Evolutionary conservation across 352 stramenopile genomes (phyloP), one percentile per base, ranked within the genome.

Genomic region (Phytophthora constricta): DNA sequence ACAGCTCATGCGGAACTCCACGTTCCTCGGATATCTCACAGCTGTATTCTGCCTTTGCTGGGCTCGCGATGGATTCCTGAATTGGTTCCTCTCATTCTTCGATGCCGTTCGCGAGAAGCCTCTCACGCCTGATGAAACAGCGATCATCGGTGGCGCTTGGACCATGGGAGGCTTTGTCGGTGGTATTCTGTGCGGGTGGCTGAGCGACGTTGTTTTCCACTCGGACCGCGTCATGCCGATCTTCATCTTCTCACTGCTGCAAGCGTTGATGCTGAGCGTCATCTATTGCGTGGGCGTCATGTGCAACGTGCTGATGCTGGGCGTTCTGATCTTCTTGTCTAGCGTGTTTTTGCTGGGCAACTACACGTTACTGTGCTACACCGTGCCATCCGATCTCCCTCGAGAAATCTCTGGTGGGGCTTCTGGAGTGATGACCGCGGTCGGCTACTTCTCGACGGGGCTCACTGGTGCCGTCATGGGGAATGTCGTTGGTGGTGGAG

Each of bases 41-140:
- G 77, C 80, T 4, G 65, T 93, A n/a, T 93, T 93, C 56, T 91
- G 82, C 61, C 64, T 93, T 0, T 86, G 77, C 59, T 93, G 85
- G 85, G 61, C 73, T 22, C 81, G 80, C 28, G 82, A 91, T 42
- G 85, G 82, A 23, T 89, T 89, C 41, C 77, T 91, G 42, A 93
- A 93, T 37, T 91, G 80, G 85, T 91, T 91, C 60, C 70, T 90
- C 28, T 88, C 85, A 1, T 91, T 89, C 65, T 91, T 93, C 43
- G 82, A 93, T 49, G 74, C 83, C 28, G 85, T 90, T 31, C 82
- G 85, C 7, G 57, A 46, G 1, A 45, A 70, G 5, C 63, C 79
- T 9, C 65, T 93, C 19, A 80, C 79, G 1, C 74, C 72, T 0
- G 76, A 71, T 17, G 79, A 91, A 46, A 89, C 80, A 1, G 78